Base-by-base conservation (phyloP, 805 yeast genomes). In the Saccharomycopsis lassenensis region DNA sequence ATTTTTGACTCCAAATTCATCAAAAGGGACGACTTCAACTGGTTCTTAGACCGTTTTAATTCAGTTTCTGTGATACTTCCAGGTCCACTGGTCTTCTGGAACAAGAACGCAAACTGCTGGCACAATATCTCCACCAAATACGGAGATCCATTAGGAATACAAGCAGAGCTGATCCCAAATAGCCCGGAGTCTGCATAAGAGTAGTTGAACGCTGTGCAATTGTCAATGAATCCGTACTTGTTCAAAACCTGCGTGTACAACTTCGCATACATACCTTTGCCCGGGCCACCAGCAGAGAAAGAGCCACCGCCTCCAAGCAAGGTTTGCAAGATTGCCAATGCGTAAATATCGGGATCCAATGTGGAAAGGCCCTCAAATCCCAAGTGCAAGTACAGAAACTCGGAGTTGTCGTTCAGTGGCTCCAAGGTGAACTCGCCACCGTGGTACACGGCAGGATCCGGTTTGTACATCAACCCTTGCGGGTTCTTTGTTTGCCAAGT, bases 221-320 rank as follows among this genome's bases (percentile, higher is more conserved):
- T 78, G 52, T 91, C 98, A 35, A 91, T 76, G 54, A 80, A 87
- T 26, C 93, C 94, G 54, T 81, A 83, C 54, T 80, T 91, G 58
- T 89, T 89, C 53, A 91, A 65, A 2, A 91, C 94, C 48, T 86
- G 74, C 0, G 95, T 84, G 62, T 86, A 91, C 17, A 93, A 71
- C 41, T 97, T 69, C 3, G 95, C 84, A 55, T 86, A 91, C 97
- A 91, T 87, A 3, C 98, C 98, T 58, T 91, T 91, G 36, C 98
- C 98, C 12, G 98, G 98, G 0, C 98, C 98, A 46, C 98, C 98
- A 7, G 98, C 97, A 14, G 93, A 78, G 53, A 91, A 91, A 1
- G 97, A 86, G 4, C 95, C 94, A 39, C 97, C 98, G 24, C 97
- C 96, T 29, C 98, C 98, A 10, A 91, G 62, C 16, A 89, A 63